These are phyloP conservation scores for Epichloe amarillans DNA, from an alignment of 2,329 filamentous ascomycete species.

Conservation along the genomic window DNA sequence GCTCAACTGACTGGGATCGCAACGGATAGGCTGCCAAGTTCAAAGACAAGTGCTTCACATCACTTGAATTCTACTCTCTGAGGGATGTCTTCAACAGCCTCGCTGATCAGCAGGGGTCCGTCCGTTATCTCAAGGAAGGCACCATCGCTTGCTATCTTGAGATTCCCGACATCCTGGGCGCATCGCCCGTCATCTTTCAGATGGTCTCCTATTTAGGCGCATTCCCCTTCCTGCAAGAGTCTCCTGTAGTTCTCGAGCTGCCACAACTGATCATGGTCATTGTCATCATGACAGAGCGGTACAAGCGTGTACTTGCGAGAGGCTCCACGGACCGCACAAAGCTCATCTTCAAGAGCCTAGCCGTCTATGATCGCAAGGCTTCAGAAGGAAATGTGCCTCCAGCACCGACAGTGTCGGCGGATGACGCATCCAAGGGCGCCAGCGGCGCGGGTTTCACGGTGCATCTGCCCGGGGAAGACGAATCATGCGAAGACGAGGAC, in stretches of 20 bases:
- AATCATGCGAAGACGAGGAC: conserved; percentile 32
- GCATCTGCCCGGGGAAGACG: conserved; percentile 31
- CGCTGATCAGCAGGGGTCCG: conserved; percentile 47
- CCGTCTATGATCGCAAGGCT: conserved; percentile 52
- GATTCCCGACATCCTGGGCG: conserved; percentile 55
- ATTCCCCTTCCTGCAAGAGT: conserved; percentile 60
- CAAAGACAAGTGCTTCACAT: conserved; percentile 55
- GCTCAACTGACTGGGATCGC: neutral
- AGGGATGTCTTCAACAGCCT: conserved; percentile 60
- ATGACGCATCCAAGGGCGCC: too few relatives aligned
- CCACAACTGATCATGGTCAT: conserved; percentile 61
- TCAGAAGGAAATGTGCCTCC: conserved; percentile 17
- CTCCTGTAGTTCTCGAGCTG: conserved; percentile 55
- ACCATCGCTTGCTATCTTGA: conserved; percentile 60
- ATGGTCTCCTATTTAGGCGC: conserved; percentile 59
- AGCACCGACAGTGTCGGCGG: conserved; percentile 4
- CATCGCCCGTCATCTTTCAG: conserved; percentile 56
- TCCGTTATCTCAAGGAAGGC: conserved; percentile 54
- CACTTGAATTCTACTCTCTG: conserved; percentile 60
- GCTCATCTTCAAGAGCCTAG: conserved; percentile 57
- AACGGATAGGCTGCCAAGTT: conserved; percentile 43
- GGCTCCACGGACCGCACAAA: conserved; percentile 45
- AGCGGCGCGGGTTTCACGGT: conserved; percentile 28
- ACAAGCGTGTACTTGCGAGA: conserved; percentile 47
- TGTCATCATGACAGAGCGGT: conserved; percentile 58